Percentiles rank a stretch among this genome's conserved stretches.
Evolutionary conservation across 1,284 basidiomycete genomes (phyloP).

Genomic region (Boletus sp.): DNA sequence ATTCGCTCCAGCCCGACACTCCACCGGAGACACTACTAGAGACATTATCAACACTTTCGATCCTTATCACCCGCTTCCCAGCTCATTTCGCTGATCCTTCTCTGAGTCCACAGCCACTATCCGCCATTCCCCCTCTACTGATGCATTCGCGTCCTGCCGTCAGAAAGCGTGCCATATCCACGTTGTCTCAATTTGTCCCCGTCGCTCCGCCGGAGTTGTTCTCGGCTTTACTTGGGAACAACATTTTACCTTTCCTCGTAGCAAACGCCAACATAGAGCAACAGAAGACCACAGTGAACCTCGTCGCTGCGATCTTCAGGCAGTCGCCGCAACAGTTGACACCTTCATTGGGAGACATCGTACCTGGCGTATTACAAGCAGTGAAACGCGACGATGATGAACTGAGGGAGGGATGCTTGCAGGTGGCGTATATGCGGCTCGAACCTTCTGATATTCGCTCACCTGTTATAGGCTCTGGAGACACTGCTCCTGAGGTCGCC

Average conservation of each 20-base stretch:
- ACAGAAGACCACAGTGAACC: conserved; percentile 75
- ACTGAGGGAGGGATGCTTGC: conserved; percentile 72
- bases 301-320: conserved; percentile 77
- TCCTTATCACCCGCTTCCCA: conserved; percentile 87
- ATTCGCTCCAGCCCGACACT: conserved; percentile 51
- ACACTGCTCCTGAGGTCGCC: conserved; percentile 82
- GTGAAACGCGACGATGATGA: conserved; percentile 76
- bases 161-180: conserved; percentile 86
- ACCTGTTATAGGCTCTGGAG: conserved; percentile 64
- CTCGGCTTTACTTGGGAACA: conserved; percentile 50
- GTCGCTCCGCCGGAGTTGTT: conserved; percentile 60
- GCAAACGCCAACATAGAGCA: conserved; percentile 55
- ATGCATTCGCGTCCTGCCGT: conserved; percentile 78
- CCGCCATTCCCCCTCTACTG: conserved; percentile 74
- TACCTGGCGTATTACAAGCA: conserved; percentile 69
- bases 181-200: conserved; percentile 79
- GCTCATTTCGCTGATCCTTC: conserved; percentile 59
- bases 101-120: conserved; percentile 59
- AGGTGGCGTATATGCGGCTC: conserved; percentile 43
- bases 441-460: not conserved
- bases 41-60: conserved; percentile 87
- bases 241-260: conserved; percentile 63
- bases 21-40: conserved; percentile 87
- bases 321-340: conserved; percentile 68
- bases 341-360: conserved; percentile 55